Evolutionary conservation across 2,329 filamentous ascomycete species (phyloP), one percentile per base, ranked within the genome.

Genomic region (Byssochlamys sp.): DNA sequence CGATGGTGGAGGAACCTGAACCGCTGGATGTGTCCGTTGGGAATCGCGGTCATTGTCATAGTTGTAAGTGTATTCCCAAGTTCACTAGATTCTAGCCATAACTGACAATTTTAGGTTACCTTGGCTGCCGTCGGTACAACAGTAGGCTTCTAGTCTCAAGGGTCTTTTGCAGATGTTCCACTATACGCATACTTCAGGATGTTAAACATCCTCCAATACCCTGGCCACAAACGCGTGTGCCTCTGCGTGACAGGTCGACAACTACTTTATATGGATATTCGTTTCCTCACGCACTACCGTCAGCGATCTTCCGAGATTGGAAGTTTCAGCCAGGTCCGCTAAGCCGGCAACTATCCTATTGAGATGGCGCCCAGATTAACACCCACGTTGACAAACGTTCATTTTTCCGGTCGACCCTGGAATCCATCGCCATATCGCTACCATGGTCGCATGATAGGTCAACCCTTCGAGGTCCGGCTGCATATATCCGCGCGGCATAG

Each of bases 1-100:
- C 75, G 76, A 25, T 85, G 83, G 83, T 86, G 83, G 83, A 77
- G 83, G 61, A 82, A 80, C 61, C 71, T 85, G 48, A 86, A 86
- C 69, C 78, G 83, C 52, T 78, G 80, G 70, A 84, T 86, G 82
- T 80, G 78, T 60, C 73, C 79, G 29, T 69, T 84, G 53, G 83
- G 83, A 24, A 65, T 83, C 35, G 73, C 80, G 56, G 77, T 85
- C 54, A 77, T 84, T 58, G 75, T 75, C 58, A 73, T 79, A 55
- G 75, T 85, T 63, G 80, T 84, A 67, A 74, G 80, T 75, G 6
- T 19, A 7, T 31, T 2, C 1, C 3, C n/a, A 9, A 11, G 5
- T 48, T 24, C 14, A 10, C 5, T 27, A 53, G 12, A 27, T 2
- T 31, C 52, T 12, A 14, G 24, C 53, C 39, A 45, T 60, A 19